phyloP scores from a whole-genome alignment of 1,139 yeast genomes.

The Williopsis jadinii region DNA sequence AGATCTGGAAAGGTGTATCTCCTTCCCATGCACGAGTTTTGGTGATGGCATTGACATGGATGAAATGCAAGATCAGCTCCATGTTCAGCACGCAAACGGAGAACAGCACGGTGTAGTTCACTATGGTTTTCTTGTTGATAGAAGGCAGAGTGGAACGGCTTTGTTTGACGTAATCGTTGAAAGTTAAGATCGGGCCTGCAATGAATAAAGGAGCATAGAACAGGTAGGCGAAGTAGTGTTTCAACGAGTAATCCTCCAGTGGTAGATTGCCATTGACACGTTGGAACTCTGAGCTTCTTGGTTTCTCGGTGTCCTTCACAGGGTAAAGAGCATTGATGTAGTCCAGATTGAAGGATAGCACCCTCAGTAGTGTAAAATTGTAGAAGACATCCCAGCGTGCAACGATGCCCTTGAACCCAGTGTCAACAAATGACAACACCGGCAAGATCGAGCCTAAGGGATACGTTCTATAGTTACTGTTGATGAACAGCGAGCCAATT shows the following conservation, averaged over 20 bases:
- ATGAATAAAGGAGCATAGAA: conserved; percentile 85
- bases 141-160: conserved; percentile 39
- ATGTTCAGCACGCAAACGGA: conserved; percentile 69
- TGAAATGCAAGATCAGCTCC: conserved; percentile 84
- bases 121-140: conserved; percentile 43
- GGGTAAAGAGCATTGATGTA: conserved; percentile 30
- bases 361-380: conserved; percentile 79
- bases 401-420: conserved; percentile 63
- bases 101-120: conserved; percentile 61
- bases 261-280: conserved; percentile 64
- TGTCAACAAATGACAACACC: conserved; percentile 42
- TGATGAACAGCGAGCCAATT: conserved; percentile 64
- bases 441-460: conserved; percentile 38
- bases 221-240: conserved; percentile 68
- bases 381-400: conserved; percentile 94
- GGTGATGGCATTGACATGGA: conserved; percentile 91
- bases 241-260: conserved; percentile 45
- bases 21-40: conserved; percentile 83
- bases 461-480: conserved; percentile 56
- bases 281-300: conserved; percentile 47
- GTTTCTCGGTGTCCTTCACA: conserved; percentile 19
- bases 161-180: conserved; percentile 86
- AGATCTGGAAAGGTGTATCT: conserved; percentile 84
- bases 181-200: conserved; percentile 92
- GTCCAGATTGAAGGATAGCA: conserved; percentile 80